phyloP scores from a whole-genome alignment of 2,329 filamentous ascomycete species.

The Ilyonectria sp. region DNA sequence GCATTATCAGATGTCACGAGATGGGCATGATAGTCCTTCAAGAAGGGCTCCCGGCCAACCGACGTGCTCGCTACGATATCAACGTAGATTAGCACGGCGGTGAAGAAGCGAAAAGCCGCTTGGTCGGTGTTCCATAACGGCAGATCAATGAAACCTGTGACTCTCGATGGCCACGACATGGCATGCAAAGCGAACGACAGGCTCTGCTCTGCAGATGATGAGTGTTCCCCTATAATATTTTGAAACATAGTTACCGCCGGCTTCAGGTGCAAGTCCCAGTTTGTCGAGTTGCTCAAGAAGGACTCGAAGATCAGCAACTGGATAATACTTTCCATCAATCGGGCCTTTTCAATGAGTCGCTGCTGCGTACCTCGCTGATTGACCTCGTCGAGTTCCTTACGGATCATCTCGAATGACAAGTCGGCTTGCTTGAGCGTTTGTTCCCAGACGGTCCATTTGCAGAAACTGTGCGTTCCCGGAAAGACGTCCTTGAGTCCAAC shows the following conservation, averaged over 20 bases:
- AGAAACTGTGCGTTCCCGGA: not conserved
- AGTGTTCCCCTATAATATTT: not conserved
- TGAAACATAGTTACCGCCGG: slow-evolving; percentile 6
- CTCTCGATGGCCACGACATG: not conserved
- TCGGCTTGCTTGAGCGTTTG: slow-evolving; percentile 15
- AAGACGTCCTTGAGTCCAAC: not conserved
- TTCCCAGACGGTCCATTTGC: slow-evolving; percentile 10
- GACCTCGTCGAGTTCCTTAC: too few species aligned
- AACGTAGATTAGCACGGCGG: slow-evolving; percentile 50
- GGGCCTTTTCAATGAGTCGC: too few species aligned
- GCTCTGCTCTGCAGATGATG: not conserved
- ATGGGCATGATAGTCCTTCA: slow-evolving; percentile 1
- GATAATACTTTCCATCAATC: not conserved
- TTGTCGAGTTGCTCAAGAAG: not conserved
- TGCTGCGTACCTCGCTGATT: too few species aligned
- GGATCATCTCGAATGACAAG: not conserved
- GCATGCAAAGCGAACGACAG: not conserved
- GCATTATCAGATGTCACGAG: not conserved
- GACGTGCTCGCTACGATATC: slow-evolving; percentile 34
- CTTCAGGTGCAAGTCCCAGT: not conserved
- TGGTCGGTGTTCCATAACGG: slow-evolving; percentile 49
- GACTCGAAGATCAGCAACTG: not conserved
- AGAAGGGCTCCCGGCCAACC: not conserved
- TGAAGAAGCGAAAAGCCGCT: slow-evolving; percentile 54
- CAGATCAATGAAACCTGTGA: not conserved